A percentile compares a stretch with the other conserved stretches of the same genome.
These are phyloP conservation scores for Trichoderma lentiforme DNA, from an alignment of 2,329 filamentous ascomycete species.

Conservation along the genomic window DNA sequence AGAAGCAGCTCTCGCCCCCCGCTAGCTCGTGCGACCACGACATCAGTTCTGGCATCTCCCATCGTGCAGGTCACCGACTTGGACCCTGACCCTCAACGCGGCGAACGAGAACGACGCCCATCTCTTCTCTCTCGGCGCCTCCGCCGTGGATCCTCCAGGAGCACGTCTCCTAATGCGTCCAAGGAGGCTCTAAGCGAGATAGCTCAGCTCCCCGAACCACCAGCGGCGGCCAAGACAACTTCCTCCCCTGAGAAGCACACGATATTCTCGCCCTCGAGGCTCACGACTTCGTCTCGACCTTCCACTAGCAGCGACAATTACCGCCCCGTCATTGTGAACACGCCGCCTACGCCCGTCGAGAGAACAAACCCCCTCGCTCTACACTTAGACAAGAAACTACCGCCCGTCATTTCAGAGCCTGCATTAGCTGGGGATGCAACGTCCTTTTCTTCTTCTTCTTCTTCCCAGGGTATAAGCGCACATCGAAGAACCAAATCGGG, in stretches of 20 bases:
- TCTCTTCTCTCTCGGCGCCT: constrained; percentile 59
- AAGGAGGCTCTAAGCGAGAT: constrained; percentile 13
- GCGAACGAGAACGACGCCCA: constrained; percentile 30
- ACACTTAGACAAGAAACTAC: constrained; percentile 30
- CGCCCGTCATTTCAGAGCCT: constrained; percentile 27
- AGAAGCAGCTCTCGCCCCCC: constrained; percentile 27
- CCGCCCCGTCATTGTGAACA: constrained; percentile 60
- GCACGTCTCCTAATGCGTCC: constrained; percentile 14
- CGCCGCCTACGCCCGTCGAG: constrained; percentile 62
- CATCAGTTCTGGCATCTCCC: constrained; percentile 61
- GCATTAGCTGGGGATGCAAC: constrained; percentile 48
- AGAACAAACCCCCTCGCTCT: constrained; percentile 24
- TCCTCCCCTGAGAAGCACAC: constrained; percentile 29
- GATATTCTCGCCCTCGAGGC: constrained; percentile 27
- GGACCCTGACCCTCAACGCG: constrained; percentile 21
- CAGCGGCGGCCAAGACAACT: constrained; percentile 31
- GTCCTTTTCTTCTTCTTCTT: constrained; percentile 55
- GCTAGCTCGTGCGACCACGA: constrained; percentile 28
- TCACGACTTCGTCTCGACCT: constrained; percentile 40
- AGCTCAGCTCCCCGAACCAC: constrained; percentile 26
- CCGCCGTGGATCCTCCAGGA: constrained; percentile 45
- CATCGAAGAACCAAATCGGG: constrained; percentile 57
- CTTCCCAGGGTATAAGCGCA: constrained; percentile 67
- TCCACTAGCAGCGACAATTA: constrained; percentile 44
- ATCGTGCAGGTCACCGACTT: constrained; percentile 58